Evolutionary conservation across 148 eudicot genomes (phyloP).

Genomic region (Pouteria glomerata): DNA sequence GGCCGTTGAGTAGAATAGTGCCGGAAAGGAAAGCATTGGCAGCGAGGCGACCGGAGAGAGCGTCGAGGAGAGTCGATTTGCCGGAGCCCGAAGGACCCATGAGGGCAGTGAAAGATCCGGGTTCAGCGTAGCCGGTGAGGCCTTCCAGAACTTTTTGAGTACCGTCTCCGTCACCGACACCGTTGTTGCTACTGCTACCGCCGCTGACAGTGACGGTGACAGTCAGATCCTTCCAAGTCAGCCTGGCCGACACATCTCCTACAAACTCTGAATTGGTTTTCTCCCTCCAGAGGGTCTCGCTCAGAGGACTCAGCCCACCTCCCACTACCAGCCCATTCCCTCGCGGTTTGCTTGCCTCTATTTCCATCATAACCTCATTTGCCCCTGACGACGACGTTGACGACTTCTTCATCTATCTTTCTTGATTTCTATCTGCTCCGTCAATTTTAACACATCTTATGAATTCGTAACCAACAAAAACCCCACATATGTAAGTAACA

Average conservation of each 20-base stretch:
- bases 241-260: slow-evolving; percentile 80
- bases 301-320: slow-evolving; percentile 73
- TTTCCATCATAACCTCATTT: slow-evolving; percentile 39
- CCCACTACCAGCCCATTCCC: slow-evolving; percentile 23
- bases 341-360: slow-evolving; percentile 35
- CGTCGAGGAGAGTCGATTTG: slow-evolving; percentile 83
- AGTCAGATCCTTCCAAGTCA: slow-evolving; percentile 83
- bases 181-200: too few relatives aligned
- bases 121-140: slow-evolving; percentile 86
- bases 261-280: slow-evolving; percentile 32
- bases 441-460: too few relatives aligned
- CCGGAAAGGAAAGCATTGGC: slow-evolving; percentile 91
- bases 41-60: slow-evolving; percentile 79
- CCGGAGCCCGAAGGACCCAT: slow-evolving; percentile 99
- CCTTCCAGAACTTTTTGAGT: slow-evolving; percentile 78
- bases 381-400: not conserved
- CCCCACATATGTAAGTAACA: not conserved
- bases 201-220: slow-evolving; percentile 69
- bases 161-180: too few relatives aligned
- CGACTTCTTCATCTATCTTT: not conserved
- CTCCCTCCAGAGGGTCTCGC: slow-evolving; percentile 81
- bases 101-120: slow-evolving; percentile 74
- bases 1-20: slow-evolving; percentile 71
- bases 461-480: too few relatives aligned
- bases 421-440: too few relatives aligned